These are phyloP conservation scores for Pichia cephalocereana DNA, from an alignment of 805 yeast species.

Conservation along the genomic window DNA sequence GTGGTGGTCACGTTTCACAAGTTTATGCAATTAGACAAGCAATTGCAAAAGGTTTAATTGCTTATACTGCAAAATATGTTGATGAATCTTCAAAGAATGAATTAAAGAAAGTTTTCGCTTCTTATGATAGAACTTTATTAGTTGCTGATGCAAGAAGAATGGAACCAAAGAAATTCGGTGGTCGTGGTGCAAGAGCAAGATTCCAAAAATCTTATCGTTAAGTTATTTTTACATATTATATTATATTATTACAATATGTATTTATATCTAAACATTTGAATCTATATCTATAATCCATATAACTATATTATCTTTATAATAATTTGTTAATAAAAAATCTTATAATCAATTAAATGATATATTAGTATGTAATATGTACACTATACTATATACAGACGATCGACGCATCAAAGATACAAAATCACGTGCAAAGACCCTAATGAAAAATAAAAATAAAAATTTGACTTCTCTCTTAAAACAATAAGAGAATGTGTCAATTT, in stretches of 20 bases:
- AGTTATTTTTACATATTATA: conserved; percentile 13
- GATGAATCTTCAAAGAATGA: conserved; percentile 99
- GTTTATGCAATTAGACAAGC: conserved; percentile 99
- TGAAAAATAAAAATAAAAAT: background rate
- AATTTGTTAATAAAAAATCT: too few relatives aligned
- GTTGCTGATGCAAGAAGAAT: conserved; percentile 99
- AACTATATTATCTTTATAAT: background rate
- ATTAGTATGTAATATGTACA: too few relatives aligned
- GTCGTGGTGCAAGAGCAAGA: conserved; percentile 99
- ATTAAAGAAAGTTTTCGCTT: conserved; percentile 93
- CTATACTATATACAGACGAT: too few relatives aligned
- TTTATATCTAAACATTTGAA: too few relatives aligned
- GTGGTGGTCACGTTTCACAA: conserved; percentile 99
- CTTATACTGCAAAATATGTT: conserved; percentile 98
- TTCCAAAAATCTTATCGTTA: conserved; percentile 99
- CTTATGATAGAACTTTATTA: conserved; percentile 99
- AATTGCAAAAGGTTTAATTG: conserved; percentile 98
- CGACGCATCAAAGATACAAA: too few relatives aligned
- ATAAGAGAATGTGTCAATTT: too few relatives aligned
- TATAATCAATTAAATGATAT: too few relatives aligned
- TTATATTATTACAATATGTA: too few relatives aligned
- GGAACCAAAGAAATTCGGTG: conserved; percentile 99
- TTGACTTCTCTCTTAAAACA: background rate
- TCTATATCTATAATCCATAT: background rate
- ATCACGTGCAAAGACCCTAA: too few relatives aligned